Base-by-base conservation (phyloP, 2,329 filamentous ascomycete genomes). In the Ceratocystis smalleyi region DNA sequence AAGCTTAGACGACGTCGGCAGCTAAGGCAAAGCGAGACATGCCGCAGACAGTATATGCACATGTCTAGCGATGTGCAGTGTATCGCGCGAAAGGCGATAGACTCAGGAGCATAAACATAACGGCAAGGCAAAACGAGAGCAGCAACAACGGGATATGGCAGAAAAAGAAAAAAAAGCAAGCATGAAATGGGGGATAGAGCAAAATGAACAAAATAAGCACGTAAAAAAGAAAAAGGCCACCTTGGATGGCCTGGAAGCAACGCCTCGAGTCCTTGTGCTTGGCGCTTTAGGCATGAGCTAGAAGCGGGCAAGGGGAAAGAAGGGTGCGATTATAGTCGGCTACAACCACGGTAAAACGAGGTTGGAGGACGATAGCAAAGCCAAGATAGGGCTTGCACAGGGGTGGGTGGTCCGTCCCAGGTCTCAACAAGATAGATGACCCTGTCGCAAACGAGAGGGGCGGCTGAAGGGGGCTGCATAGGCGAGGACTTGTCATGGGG, bases 151-250 rank as follows among this genome's bases (percentile, higher is more conserved):
- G 15, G 7, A 22, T 49, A 49, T 24, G n/a, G 35, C 35, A 19
- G 5, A 22, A 2, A 19, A 49, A n/a, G 3, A 49, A 6, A 24
- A 49, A 22, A 24, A 19, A 49, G 47, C 3, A n/a, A 63, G 59
- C 59, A 47, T 27, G 54, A 61, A 68, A 51, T 65, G 54, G 62
- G 66, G 61, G 32, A 40, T 64, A 68, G 57, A 59, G 54, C 32
- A 51, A 63, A 45, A 60, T 8, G 35, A 54, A 19, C 49, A 51
- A 63, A 45, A 60, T 8, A 43, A 54, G 15, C 49, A 24, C 55
- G 47, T 30, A 19, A 59, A 17, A 27, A 51, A 27, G 10, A 19
- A 59, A 17, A 27, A 51, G 17, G 10, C 24, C 62, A 59, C 10
- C 55, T 40, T 12, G 10, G 7, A 49, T 19, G 47, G 47, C 24